Evolutionary conservation across 805 yeast genomes (phyloP).

Genomic region (Wickerhamiella dianesei): DNA sequence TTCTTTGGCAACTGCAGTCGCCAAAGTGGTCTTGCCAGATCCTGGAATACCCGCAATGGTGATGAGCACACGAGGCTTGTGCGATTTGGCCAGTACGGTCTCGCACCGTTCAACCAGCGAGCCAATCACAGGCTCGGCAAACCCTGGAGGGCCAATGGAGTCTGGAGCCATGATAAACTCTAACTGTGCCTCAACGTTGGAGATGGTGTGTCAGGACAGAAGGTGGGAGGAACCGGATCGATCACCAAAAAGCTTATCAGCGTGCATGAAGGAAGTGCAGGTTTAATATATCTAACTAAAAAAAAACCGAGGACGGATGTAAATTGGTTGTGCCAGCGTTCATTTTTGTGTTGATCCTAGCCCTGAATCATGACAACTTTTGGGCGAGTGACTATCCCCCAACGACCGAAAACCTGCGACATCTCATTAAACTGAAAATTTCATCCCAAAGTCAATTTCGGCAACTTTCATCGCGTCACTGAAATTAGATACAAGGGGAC

Average conservation of each 20-base stretch:
- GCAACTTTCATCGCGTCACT: too few species aligned
- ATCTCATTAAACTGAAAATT: not conserved
- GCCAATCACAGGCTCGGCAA: not conserved
- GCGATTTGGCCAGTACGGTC: not conserved
- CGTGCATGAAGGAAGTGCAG: not conserved
- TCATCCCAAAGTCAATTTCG: not conserved
- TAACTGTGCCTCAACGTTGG: too few species aligned
- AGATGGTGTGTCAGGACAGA: too few species aligned
- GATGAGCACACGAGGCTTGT: slow-evolving; percentile 34
- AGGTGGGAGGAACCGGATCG: too few species aligned
- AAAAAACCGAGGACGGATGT: too few species aligned
- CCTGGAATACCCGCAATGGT: slow-evolving; percentile 72
- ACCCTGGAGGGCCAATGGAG: not conserved
- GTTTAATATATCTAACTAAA: too few species aligned
- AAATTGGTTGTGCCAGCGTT: too few species aligned
- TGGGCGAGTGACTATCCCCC: too few species aligned
- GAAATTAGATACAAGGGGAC: too few species aligned
- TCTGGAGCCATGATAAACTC: not conserved
- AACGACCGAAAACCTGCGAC: too few species aligned
- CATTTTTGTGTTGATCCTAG: too few species aligned
- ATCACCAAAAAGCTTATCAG: not conserved
- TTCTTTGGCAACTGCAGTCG: slow-evolving; percentile 32
- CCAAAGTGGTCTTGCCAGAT: slow-evolving; percentile 66
- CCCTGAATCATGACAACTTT: too few species aligned
- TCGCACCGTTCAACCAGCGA: not conserved